Conservation (phyloP, 2,329 filamentous ascomycete genomes). For the Trichoderma atrobrunneum region DNA sequence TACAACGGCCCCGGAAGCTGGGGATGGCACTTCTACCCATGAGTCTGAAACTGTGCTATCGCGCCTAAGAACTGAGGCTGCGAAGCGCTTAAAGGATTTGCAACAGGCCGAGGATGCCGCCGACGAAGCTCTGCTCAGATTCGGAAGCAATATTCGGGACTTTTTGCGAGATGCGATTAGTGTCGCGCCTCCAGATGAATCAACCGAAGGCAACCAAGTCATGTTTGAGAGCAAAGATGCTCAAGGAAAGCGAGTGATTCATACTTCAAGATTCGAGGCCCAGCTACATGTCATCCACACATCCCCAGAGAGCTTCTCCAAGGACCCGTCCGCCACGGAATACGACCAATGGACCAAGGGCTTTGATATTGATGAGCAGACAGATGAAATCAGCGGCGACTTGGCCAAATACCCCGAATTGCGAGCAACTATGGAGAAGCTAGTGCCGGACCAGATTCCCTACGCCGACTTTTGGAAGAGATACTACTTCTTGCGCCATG, state of each 20-base stretch:
- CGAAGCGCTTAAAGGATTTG: constrained; percentile 82
- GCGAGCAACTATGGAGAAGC: constrained; percentile 84
- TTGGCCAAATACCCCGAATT: constrained; percentile 84
- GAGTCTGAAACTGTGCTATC: constrained; percentile 67
- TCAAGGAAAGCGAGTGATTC: constrained; percentile 86
- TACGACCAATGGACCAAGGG: constrained; percentile 69
- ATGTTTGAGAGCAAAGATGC: constrained; percentile 94
- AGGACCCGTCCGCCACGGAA: constrained; percentile 73
- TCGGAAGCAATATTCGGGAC: constrained; percentile 83
- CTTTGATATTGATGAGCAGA: constrained; percentile 83
- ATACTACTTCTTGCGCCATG: constrained; percentile 92
- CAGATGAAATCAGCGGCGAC: constrained; percentile 76
- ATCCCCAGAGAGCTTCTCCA: constrained; percentile 73
- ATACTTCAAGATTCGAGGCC: constrained; percentile 90
- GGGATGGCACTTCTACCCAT: constrained; percentile 44
- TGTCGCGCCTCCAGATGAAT: constrained; percentile 69
- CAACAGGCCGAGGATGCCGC: constrained; percentile 92
- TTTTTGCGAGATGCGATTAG: constrained; percentile 89
- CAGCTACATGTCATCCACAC: constrained; percentile 95
- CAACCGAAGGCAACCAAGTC: constrained; percentile 57
- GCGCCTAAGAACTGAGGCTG: constrained; percentile 71
- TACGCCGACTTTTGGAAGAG: constrained; percentile 90
- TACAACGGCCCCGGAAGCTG: constrained; percentile 34
- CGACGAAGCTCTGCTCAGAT: constrained; percentile 89
- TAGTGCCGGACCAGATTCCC: constrained; percentile 89